These are phyloP conservation scores for Pyrenula massariospora DNA, from an alignment of 495 filamentous ascomycete genomes.

Conservation along the genomic window DNA sequence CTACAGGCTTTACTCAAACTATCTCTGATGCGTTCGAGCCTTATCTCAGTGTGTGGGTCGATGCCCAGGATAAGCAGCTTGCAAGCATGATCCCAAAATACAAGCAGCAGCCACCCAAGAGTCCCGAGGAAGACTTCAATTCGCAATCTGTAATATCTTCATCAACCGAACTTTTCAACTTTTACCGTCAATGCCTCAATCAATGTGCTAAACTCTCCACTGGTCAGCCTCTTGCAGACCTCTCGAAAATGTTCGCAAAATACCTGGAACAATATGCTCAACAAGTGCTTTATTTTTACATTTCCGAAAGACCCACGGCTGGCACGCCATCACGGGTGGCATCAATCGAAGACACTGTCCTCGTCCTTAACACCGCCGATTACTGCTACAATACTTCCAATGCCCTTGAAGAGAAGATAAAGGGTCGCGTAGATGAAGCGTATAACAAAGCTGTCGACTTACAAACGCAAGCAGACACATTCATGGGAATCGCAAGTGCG, in stretches of 20 bases:
- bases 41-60: conserved; percentile 93
- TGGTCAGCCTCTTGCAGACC: conserved; percentile 70
- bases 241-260: conserved; percentile 76
- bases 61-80: conserved; percentile 85
- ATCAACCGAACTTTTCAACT: conserved; percentile 92
- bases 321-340: conserved; percentile 41
- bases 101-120: conserved; percentile 67
- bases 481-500: conserved; percentile 88
- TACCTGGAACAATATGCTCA: conserved; percentile 94
- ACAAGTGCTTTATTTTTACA: conserved; percentile 72
- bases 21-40: conserved; percentile 98
- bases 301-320: conserved; percentile 46
- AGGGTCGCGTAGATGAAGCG: conserved; percentile 69
- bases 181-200: conserved; percentile 80
- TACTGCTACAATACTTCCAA: conserved; percentile 91
- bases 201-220: conserved; percentile 96
- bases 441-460: conserved; percentile 68
- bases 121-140: conserved; percentile 84
- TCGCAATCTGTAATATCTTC: conserved; percentile 81
- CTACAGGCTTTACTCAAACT: conserved; percentile 67
- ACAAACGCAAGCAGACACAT: conserved; percentile 84
- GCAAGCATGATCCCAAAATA: conserved; percentile 82
- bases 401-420: conserved; percentile 91
- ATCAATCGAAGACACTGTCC: conserved; percentile 62
- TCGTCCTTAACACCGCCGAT: conserved; percentile 91